phyloP scores from a whole-genome alignment of 176 grass and related monocot species.

The Oryza glaberrima region DNA sequence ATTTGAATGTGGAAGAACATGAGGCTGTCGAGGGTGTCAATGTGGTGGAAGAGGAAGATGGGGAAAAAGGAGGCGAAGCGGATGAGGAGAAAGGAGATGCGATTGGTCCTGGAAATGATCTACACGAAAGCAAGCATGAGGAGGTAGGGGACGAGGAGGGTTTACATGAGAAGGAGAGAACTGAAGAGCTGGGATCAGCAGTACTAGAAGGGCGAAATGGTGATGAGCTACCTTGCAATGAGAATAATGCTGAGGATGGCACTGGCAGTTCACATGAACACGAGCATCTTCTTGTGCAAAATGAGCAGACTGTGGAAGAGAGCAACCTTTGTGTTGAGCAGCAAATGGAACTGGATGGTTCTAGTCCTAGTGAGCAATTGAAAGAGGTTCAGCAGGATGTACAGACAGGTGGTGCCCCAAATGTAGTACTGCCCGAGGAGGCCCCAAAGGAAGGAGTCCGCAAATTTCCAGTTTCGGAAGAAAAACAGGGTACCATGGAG shows the following conservation, averaged over 20 bases:
- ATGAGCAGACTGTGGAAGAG: slow-evolving; percentile 31
- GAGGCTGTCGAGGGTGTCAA: slow-evolving; percentile 25
- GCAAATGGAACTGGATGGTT: slow-evolving; percentile 34
- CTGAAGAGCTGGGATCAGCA: slow-evolving; percentile 28
- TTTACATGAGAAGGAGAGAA: slow-evolving; percentile 38
- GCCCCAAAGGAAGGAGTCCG: slow-evolving; percentile 43
- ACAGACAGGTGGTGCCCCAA: slow-evolving; percentile 37
- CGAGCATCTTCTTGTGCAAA: slow-evolving; percentile 18
- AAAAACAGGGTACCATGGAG: slow-evolving; percentile 35
- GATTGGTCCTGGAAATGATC: slow-evolving; percentile 5
- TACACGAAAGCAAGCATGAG: slow-evolving; percentile 10
- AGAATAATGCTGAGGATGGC: slow-evolving; percentile 22
- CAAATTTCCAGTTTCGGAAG: slow-evolving; percentile 39
- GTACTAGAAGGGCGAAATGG: slow-evolving; percentile 27
- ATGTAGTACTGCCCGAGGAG: slow-evolving; percentile 42
- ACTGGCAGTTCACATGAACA: slow-evolving; percentile 19
- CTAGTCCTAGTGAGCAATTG: slow-evolving; percentile 41
- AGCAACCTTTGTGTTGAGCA: slow-evolving; percentile 36
- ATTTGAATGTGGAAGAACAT: slow-evolving; percentile 46
- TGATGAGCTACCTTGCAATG: slow-evolving; percentile 30
- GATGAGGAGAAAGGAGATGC: slow-evolving; percentile 12
- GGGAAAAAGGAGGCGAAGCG: neutral
- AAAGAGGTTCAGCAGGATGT: slow-evolving; percentile 32
- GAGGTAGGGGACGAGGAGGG: slow-evolving; percentile 7
- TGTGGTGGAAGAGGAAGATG: slow-evolving; percentile 37